Percentiles rank a stretch among this genome's conserved stretches.
Conservation (phyloP, 768 basidiomycete species). For the Leucosporidium scottii region DNA sequence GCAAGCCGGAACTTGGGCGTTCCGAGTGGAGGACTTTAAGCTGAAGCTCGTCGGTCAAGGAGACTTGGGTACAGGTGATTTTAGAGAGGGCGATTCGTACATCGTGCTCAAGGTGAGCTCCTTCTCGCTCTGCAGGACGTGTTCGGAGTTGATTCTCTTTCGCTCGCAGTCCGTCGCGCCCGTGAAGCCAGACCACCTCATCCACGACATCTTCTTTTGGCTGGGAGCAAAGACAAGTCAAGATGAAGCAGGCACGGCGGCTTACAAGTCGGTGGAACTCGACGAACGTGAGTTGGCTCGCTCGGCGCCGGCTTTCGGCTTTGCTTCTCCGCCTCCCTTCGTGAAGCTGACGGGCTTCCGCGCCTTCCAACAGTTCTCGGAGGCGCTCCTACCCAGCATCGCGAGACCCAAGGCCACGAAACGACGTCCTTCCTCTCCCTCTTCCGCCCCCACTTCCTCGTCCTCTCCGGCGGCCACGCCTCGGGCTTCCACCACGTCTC, state of each 20-base stretch:
- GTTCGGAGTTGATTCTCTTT: no score
- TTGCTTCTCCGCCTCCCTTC: not conserved
- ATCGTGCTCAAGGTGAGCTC: not conserved
- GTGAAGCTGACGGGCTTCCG: not conserved
- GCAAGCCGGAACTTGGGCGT: not conserved
- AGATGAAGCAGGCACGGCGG: not conserved
- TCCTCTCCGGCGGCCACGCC: not conserved
- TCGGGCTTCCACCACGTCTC: constrained; percentile 4
- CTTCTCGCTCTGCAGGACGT: not conserved
- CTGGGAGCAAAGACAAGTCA: not conserved
- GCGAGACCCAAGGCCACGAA: not conserved
- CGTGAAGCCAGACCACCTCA: not conserved
- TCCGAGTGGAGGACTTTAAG: not conserved
- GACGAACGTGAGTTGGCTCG: not conserved
- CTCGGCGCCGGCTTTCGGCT: no score
- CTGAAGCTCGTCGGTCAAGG: not conserved
- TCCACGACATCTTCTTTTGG: constrained; percentile 6
- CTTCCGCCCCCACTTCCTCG: constrained; percentile 5
- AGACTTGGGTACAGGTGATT: not conserved
- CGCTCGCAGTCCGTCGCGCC: not conserved
- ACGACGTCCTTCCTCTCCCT: not conserved
- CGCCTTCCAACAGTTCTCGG: not conserved
- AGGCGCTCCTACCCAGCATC: not conserved
- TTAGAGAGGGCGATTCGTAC: not conserved
- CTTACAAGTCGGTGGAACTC: not conserved